A percentile compares a stretch with the other conserved stretches of the same genome.
Conservation (phyloP, 768 basidiomycete species). For the Boletus reticuloceps region DNA sequence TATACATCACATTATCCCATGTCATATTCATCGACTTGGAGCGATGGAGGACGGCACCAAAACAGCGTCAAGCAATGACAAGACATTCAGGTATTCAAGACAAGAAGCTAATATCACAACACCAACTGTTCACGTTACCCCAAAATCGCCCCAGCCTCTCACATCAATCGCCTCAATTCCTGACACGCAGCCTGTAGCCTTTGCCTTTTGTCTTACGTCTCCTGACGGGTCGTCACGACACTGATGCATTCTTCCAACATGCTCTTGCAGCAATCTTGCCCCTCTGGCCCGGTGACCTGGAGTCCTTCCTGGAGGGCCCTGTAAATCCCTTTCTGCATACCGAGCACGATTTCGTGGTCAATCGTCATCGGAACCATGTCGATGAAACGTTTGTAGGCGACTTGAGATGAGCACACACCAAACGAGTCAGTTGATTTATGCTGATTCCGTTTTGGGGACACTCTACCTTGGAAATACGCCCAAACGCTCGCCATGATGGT, state of each 20-base stretch:
- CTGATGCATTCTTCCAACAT: conserved; percentile 51
- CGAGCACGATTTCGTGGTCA: conserved; percentile 42
- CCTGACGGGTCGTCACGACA: conserved; percentile 45
- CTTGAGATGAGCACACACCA: conserved; percentile 25
- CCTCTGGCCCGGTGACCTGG: conserved; percentile 49
- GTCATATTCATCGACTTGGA: no score
- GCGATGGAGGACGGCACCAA: no score
- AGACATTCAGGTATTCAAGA: no score
- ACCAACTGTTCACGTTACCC: no score
- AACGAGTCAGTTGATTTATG: neutral
- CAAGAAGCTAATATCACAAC: no score
- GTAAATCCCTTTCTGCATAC: conserved; percentile 46
- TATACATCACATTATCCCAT: no score
- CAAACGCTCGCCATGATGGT: conserved; percentile 69
- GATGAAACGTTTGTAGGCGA: conserved; percentile 44
- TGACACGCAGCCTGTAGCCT: conserved; percentile 45
- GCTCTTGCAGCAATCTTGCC: conserved; percentile 44
- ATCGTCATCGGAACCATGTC: conserved; percentile 44
- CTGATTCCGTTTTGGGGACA: neutral
- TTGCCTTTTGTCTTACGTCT: conserved; percentile 49
- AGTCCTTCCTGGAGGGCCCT: conserved; percentile 46
- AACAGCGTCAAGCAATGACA: no score
- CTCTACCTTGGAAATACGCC: conserved; percentile 73
- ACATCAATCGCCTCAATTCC: conserved; percentile 30
- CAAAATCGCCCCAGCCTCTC: no score